phyloP scores from a whole-genome alignment of 2,329 filamentous ascomycete genomes.

The Helotiales sp. region DNA sequence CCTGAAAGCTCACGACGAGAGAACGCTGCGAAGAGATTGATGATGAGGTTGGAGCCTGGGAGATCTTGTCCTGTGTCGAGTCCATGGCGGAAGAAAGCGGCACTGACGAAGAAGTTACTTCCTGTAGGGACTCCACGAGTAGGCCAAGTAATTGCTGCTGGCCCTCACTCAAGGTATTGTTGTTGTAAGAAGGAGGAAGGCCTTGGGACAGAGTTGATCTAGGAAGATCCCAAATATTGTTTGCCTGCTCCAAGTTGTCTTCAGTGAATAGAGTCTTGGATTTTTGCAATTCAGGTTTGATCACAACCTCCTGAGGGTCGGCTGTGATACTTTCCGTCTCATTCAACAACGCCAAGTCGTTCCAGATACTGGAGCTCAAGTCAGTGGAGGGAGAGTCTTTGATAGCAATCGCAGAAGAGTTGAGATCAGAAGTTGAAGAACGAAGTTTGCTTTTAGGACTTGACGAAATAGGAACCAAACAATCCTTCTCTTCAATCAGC shows the following conservation, averaged over 20 bases:
- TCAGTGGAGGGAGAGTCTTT: background rate
- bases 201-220: background rate
- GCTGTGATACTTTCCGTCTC: background rate
- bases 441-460: conserved; percentile 1
- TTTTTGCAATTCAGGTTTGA: background rate
- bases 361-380: conserved; percentile 9
- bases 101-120: background rate
- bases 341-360: background rate
- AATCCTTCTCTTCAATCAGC: conserved; percentile 28
- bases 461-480: conserved; percentile 31
- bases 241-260: background rate
- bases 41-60: background rate
- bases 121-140: background rate
- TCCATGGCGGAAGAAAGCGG: background rate
- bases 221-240: conserved; percentile 1
- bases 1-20: background rate
- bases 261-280: background rate
- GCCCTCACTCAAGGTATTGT: background rate
- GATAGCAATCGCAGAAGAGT: conserved; percentile 3
- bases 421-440: background rate
- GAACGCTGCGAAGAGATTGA: background rate
- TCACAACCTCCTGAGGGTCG: background rate
- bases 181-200: background rate
- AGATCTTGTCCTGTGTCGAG: background rate
- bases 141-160: conserved; percentile 4